phyloP scores from a whole-genome alignment of 2,329 filamentous ascomycete species.

The Alternaria gaisen region DNA sequence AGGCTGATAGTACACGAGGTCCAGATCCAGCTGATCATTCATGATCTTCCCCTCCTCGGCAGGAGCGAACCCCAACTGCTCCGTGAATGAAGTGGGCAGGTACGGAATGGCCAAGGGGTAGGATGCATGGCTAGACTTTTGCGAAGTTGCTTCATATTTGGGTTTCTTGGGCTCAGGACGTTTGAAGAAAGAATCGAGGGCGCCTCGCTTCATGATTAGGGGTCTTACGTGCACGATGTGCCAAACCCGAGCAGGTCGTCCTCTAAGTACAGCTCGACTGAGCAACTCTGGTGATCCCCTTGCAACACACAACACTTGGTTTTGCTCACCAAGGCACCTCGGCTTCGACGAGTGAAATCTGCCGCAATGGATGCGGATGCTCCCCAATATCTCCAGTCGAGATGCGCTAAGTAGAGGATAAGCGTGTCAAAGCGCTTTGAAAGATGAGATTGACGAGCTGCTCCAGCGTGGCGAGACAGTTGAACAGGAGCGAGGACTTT shows the following conservation, averaged over 20 bases:
- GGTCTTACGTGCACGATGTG: neutral
- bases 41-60: conserved; percentile 64
- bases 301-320: too few relatives aligned
- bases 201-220: conserved; percentile 62
- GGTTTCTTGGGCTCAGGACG: conserved; percentile 54
- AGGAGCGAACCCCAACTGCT: conserved; percentile 57
- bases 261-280: neutral
- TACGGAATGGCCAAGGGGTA: conserved; percentile 64
- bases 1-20: conserved; percentile 78
- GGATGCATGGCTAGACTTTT: conserved; percentile 56
- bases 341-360: neutral
- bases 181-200: conserved; percentile 74
- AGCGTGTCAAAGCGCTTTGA: neutral
- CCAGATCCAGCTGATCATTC: conserved; percentile 73
- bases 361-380: neutral
- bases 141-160: conserved; percentile 43
- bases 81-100: conserved; percentile 56
- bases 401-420: neutral
- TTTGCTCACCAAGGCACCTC: neutral
- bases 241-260: neutral
- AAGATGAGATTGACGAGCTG: neutral
- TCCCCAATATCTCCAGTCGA: neutral
- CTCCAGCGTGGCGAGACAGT: neutral
- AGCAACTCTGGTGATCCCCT: neutral
- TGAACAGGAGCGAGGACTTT: neutral